A percentile compares a stretch with the other conserved stretches of the same genome.
These are phyloP conservation scores for Hypocrella siamensis DNA, from an alignment of 2,329 filamentous ascomycete genomes.

Conservation along the genomic window DNA sequence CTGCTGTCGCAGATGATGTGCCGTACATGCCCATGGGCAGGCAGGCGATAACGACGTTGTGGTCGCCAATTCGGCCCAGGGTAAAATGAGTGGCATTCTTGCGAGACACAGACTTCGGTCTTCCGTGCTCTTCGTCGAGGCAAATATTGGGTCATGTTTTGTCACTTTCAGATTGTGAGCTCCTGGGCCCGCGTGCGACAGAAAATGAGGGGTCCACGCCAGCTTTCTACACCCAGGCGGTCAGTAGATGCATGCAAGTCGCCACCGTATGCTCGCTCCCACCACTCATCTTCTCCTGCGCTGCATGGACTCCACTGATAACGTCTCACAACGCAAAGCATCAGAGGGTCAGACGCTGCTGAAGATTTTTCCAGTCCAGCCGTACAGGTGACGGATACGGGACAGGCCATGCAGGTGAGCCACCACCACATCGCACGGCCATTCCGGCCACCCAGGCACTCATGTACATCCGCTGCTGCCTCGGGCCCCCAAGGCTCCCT, in stretches of 20 bases:
- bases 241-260: background rate
- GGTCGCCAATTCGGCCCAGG: constrained; percentile 4
- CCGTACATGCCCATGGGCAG: constrained; percentile 4
- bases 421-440: background rate
- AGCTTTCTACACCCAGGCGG: background rate
- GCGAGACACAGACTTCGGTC: constrained; percentile 9
- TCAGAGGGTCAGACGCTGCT: background rate
- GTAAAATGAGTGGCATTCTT: constrained; percentile 5
- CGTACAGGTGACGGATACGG: background rate
- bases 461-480: no score
- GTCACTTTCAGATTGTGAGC: background rate
- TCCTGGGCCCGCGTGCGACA: background rate
- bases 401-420: background rate
- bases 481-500: no score
- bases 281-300: background rate
- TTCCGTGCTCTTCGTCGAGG: constrained; percentile 18
- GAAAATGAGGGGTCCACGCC: background rate
- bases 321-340: background rate
- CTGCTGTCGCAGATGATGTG: constrained; percentile 6
- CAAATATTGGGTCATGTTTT: background rate
- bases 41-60: constrained; percentile 7
- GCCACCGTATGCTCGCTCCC: background rate
- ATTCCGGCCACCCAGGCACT: background rate
- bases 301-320: background rate
- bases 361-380: background rate